Conservation (phyloP, 2,329 filamentous ascomycete genomes). For the Paecilomyces sp. region DNA sequence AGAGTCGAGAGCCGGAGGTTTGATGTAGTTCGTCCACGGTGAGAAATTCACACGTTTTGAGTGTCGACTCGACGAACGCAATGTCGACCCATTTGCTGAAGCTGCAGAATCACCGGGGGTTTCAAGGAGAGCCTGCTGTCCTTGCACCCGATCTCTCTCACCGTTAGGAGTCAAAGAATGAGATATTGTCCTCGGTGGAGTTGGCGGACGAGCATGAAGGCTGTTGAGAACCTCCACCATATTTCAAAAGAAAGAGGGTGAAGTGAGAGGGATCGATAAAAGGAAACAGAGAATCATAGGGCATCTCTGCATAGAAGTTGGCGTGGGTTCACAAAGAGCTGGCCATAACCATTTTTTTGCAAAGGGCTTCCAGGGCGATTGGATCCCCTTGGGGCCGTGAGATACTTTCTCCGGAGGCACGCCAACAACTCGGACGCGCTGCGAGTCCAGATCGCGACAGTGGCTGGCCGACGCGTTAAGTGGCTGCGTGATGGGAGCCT, state of each 20-base stretch:
- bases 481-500: constrained; percentile 20
- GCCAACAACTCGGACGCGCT: constrained; percentile 1
- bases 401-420: neutral
- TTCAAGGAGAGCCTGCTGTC: constrained; percentile 23
- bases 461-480: constrained; percentile 27
- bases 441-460: constrained; percentile 10
- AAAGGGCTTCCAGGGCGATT: neutral
- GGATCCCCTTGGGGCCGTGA: neutral
- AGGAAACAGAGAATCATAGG: constrained; percentile 12
- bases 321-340: constrained; percentile 1
- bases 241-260: constrained; percentile 16
- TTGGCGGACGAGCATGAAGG: constrained; percentile 48
- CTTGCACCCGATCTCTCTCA: constrained; percentile 31
- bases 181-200: constrained; percentile 43
- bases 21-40: constrained; percentile 50
- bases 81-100: constrained; percentile 27
- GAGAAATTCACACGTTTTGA: constrained; percentile 59
- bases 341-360: constrained; percentile 2
- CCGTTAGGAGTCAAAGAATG: constrained; percentile 13
- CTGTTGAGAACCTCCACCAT: constrained; percentile 40
- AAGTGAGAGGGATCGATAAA: constrained; percentile 2
- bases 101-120: constrained; percentile 39
- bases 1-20: constrained; percentile 31
- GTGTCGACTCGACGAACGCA: constrained; percentile 28
- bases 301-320: constrained; percentile 18